Percentiles rank a stretch among this genome's conserved stretches.
Evolutionary conservation across 352 stramenopile genomes (phyloP).

Genomic region (Ophiocytium majus): DNA sequence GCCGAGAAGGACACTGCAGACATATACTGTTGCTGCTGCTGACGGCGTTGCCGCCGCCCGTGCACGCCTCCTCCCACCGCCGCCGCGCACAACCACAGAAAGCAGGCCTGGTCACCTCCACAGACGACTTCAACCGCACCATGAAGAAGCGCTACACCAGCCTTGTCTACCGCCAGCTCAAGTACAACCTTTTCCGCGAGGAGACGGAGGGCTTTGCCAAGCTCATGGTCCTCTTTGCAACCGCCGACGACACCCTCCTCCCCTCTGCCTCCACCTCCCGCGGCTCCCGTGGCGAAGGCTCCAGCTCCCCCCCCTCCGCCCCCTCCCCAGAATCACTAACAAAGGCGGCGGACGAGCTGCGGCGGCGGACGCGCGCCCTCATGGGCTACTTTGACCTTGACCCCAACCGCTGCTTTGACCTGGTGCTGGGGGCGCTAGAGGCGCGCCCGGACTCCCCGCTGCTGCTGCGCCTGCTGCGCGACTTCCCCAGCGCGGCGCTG

Average conservation of each 20-base stretch:
- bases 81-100: not conserved
- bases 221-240: conserved; percentile 66
- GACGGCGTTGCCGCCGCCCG: not conserved
- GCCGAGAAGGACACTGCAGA: too few relatives aligned
- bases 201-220: conserved; percentile 94
- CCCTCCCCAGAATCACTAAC: too few relatives aligned
- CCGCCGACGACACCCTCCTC: not conserved
- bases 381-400: conserved; percentile 87
- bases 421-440: conserved; percentile 86
- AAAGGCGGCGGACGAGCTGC: not conserved
- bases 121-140: not conserved
- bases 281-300: conserved; percentile 4
- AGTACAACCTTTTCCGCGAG: conserved; percentile 93
- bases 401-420: conserved; percentile 84
- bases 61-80: not conserved
- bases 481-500: conserved; percentile 74
- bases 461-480: conserved; percentile 67
- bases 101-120: not conserved
- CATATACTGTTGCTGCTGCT: not conserved
- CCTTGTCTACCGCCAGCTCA: conserved; percentile 85
- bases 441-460: conserved; percentile 74
- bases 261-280: not conserved
- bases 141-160: conserved; percentile 60
- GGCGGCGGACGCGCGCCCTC: conserved; percentile 57
- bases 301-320: not conserved